Evolutionary conservation across 176 grass and related monocot genomes (phyloP).

Genomic region (Oryza brachyantha): DNA sequence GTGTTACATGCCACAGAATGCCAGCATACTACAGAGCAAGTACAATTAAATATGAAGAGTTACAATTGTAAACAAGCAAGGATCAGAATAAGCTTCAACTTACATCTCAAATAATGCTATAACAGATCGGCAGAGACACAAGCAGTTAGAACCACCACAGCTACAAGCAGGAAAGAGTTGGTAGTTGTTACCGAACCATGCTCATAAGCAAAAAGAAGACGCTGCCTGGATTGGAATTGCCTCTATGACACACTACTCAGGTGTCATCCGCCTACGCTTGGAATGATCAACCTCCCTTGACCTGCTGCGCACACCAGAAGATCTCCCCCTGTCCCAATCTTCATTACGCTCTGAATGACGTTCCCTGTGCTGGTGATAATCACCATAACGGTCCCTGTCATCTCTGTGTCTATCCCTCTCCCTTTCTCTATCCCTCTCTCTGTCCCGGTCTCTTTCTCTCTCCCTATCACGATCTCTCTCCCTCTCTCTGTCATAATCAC

Average conservation of each 20-base stretch:
- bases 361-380: constrained; percentile 58
- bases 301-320: constrained; percentile 69
- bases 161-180: constrained; percentile 39
- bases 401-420: constrained; percentile 73
- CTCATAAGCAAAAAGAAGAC: constrained; percentile 22
- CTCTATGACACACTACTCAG: constrained; percentile 50
- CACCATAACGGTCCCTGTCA: constrained; percentile 62
- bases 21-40: constrained; percentile 20
- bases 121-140: constrained; percentile 30
- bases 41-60: constrained; percentile 25
- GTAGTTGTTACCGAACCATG: constrained; percentile 39
- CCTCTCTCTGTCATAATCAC: constrained; percentile 50
- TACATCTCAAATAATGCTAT: constrained; percentile 52
- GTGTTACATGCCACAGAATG: constrained; percentile 30
- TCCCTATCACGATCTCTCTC: constrained; percentile 56
- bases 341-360: constrained; percentile 59
- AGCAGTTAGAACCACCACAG: constrained; percentile 45
- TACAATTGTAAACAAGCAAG: constrained; percentile 36
- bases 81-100: constrained; percentile 44
- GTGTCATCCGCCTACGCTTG: constrained; percentile 63
- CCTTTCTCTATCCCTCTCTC: constrained; percentile 35
- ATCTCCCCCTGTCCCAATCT: constrained; percentile 67
- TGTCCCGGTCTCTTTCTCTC: constrained; percentile 41
- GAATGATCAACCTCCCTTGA: constrained; percentile 72
- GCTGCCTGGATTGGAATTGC: constrained; percentile 32